phyloP scores from a whole-genome alignment of 2,329 filamentous ascomycete species.

The Epichloe amarillans region DNA sequence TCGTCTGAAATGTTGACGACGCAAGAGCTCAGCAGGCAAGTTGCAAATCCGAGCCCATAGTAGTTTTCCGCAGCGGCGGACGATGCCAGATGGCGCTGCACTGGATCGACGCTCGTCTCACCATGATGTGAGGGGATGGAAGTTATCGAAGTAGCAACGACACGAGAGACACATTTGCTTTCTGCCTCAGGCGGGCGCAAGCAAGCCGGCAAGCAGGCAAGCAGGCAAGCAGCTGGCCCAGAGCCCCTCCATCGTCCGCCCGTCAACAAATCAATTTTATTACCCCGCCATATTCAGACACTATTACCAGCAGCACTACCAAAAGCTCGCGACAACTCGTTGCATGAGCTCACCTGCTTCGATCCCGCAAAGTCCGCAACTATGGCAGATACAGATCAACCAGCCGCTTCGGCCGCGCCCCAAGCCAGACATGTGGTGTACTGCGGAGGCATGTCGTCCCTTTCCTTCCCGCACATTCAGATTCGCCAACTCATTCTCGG shows the following conservation, averaged over 20 bases:
- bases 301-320: too few species aligned
- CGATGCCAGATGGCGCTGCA: too few species aligned
- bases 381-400: conserved; percentile 42
- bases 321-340: conserved; percentile 15
- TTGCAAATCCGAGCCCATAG: too few species aligned
- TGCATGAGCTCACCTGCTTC: conserved; percentile 5
- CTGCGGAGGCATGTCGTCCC: conserved; percentile 42
- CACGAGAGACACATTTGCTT: not conserved
- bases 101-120: too few species aligned
- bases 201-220: too few species aligned
- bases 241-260: conserved; percentile 4
- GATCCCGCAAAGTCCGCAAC: conserved; percentile 13
- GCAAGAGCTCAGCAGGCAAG: too few species aligned
- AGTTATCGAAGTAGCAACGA: too few species aligned
- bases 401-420: conserved; percentile 30
- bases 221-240: not conserved
- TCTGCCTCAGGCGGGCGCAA: not conserved
- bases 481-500: not conserved
- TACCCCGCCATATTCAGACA: conserved; percentile 10
- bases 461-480: not conserved
- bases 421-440: conserved; percentile 40
- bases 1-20: too few species aligned
- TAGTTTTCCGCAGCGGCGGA: too few species aligned
- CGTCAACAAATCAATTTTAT: conserved; percentile 15
- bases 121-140: too few species aligned